Evolutionary conservation across 2,329 filamentous ascomycete genomes (phyloP).

Genomic region (Arthroderma uncinatum): DNA sequence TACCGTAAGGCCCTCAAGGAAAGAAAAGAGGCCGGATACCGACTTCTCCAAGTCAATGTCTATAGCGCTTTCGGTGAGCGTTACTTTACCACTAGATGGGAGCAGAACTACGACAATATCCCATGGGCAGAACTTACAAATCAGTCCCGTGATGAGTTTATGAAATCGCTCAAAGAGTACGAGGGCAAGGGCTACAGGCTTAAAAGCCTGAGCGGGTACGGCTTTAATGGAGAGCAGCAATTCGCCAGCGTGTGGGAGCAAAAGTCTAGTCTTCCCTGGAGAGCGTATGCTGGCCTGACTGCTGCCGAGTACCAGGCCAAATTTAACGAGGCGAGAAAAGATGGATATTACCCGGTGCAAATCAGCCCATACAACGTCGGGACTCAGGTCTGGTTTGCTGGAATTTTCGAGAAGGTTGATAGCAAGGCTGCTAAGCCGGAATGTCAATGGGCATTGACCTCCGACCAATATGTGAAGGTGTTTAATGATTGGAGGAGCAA

Average conservation of each 20-base stretch:
- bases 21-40: constrained; percentile 9
- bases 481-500: background rate
- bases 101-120: background rate
- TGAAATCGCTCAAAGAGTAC: background rate
- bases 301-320: constrained; percentile 6
- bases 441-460: constrained; percentile 9
- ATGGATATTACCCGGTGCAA: constrained; percentile 11
- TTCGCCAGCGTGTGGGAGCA: constrained; percentile 11
- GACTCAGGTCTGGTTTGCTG: constrained; percentile 8
- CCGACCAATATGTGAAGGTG: constrained; percentile 5
- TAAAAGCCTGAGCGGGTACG: background rate
- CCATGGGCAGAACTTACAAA: background rate
- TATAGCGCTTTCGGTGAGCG: constrained; percentile 6
- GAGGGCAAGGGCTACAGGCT: background rate
- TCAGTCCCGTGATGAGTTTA: background rate
- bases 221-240: background rate
- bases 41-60: constrained; percentile 9
- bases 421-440: background rate
- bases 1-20: background rate
- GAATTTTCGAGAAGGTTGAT: constrained; percentile 12
- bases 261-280: background rate
- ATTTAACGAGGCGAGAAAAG: constrained; percentile 6
- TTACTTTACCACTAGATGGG: constrained; percentile 10
- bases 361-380: constrained; percentile 11
- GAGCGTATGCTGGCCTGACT: constrained; percentile 5